Percentiles rank a stretch among this genome's conserved stretches.
phyloP scores from a whole-genome alignment of 1,139 yeast species.

The Suhomyces yuchorum region DNA sequence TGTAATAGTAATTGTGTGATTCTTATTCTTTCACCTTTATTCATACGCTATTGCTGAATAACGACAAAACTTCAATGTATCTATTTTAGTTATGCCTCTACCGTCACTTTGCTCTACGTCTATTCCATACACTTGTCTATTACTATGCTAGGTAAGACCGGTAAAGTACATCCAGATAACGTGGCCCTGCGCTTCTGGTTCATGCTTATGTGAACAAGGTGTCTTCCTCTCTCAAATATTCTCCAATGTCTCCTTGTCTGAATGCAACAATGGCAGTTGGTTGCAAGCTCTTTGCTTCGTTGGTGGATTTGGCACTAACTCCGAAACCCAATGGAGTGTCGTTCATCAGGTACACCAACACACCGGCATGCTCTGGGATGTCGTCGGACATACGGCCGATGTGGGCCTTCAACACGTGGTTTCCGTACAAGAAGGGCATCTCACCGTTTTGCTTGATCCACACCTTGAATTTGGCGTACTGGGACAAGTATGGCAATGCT shows the following conservation, averaged over 20 bases:
- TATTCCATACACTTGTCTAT: too few species aligned
- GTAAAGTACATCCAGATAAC: constrained; percentile 5
- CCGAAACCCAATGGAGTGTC: constrained; percentile 97
- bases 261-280: constrained; percentile 95
- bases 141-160: not conserved
- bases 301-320: constrained; percentile 89
- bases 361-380: constrained; percentile 97
- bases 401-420: constrained; percentile 95
- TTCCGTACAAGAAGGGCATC: constrained; percentile 97
- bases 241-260: constrained; percentile 98
- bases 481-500: constrained; percentile 77
- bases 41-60: too few species aligned
- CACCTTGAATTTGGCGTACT: constrained; percentile 87
- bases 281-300: constrained; percentile 81
- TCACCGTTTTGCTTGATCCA: constrained; percentile 98
- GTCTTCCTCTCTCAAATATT: constrained; percentile 96
- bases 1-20: too few species aligned
- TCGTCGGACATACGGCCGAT: constrained; percentile 96
- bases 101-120: too few species aligned
- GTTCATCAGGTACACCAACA: constrained; percentile 84
- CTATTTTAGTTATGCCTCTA: too few species aligned
- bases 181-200: constrained; percentile 6
- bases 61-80: too few species aligned
- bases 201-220: constrained; percentile 72
- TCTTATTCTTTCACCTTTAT: too few species aligned